Percentiles rank a stretch among this genome's conserved stretches.
These are phyloP conservation scores for Cytospora piceicola DNA, from an alignment of 2,329 filamentous ascomycete genomes.

Conservation along the genomic window DNA sequence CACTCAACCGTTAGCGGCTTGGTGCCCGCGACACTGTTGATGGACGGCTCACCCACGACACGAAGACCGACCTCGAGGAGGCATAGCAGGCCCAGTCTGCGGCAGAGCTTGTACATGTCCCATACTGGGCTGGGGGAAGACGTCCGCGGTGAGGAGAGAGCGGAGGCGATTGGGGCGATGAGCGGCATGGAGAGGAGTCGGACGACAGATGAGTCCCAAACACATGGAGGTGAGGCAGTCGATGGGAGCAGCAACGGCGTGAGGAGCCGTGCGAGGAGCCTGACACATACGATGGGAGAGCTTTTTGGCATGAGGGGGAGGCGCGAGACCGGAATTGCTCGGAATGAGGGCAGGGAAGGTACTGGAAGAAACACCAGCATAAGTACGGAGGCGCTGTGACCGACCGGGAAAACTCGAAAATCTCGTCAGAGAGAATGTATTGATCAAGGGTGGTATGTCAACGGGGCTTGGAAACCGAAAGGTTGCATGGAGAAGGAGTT, in stretches of 20 bases:
- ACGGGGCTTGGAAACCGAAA: neutral
- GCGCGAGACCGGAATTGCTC: neutral
- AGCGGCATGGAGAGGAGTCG: conserved; percentile 28
- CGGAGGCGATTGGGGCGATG: conserved; percentile 27
- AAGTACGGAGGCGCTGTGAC: conserved; percentile 18
- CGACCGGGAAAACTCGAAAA: neutral
- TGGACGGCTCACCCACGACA: conserved; percentile 47
- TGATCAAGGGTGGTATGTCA: neutral
- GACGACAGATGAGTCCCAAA: conserved; percentile 12
- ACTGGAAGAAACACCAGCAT: neutral
- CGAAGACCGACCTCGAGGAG: conserved; percentile 49
- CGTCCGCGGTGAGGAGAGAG: conserved; percentile 30
- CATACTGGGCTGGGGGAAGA: conserved; percentile 45
- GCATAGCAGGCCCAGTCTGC: conserved; percentile 54
- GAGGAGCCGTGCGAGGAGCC: conserved; percentile 29
- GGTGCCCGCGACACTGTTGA: conserved; percentile 59
- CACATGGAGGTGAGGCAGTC: conserved; percentile 1
- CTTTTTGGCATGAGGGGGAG: conserved; percentile 27
- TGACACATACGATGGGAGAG: conserved; percentile 30
- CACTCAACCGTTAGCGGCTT: conserved; percentile 63
- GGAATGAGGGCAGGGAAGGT: neutral
- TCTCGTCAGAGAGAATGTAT: neutral
- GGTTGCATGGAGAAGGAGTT: conserved; percentile 1
- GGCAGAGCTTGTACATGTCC: conserved; percentile 59
- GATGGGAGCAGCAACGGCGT: conserved; percentile 19